Conservation (phyloP, 495 filamentous ascomycete species). For the Oidiodendron maius region DNA sequence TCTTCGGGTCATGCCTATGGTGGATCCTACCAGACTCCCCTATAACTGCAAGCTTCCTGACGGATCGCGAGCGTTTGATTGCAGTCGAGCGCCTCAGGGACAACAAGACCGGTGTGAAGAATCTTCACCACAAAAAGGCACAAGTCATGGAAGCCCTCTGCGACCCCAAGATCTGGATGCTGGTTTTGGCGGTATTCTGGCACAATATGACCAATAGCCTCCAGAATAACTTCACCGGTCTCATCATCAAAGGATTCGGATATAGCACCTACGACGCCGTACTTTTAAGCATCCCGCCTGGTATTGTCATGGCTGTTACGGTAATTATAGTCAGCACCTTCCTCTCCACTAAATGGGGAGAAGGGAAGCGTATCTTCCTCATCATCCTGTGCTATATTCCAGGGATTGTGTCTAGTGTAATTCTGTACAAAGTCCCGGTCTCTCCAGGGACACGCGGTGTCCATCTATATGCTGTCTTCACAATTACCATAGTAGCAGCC, state of each 20-base stretch:
- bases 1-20: background rate
- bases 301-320: background rate
- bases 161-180: slow-evolving; percentile 52
- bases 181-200: slow-evolving; percentile 45
- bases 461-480: slow-evolving; percentile 7
- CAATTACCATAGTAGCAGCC: background rate
- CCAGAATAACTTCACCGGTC: slow-evolving; percentile 53
- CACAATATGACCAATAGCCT: slow-evolving; percentile 42
- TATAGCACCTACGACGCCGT: background rate
- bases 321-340: slow-evolving; percentile 4
- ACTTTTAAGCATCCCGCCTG: background rate
- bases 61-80: slow-evolving; percentile 42
- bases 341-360: slow-evolving; percentile 1
- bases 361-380: slow-evolving; percentile 9
- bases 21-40: slow-evolving; percentile 54
- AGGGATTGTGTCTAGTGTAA: background rate
- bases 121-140: background rate
- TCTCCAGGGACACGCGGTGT: background rate
- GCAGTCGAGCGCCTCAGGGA: slow-evolving; percentile 55
- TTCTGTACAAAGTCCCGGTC: slow-evolving; percentile 6
- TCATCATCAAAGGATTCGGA: slow-evolving; percentile 58
- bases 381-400: slow-evolving; percentile 7
- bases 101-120: slow-evolving; percentile 56
- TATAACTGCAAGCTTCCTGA: slow-evolving; percentile 38
- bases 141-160: slow-evolving; percentile 48